A percentile compares a stretch with the other conserved stretches of the same genome.
These are phyloP conservation scores for Omphalotus olearius DNA, from an alignment of 1,284 basidiomycete species.

Conservation along the genomic window DNA sequence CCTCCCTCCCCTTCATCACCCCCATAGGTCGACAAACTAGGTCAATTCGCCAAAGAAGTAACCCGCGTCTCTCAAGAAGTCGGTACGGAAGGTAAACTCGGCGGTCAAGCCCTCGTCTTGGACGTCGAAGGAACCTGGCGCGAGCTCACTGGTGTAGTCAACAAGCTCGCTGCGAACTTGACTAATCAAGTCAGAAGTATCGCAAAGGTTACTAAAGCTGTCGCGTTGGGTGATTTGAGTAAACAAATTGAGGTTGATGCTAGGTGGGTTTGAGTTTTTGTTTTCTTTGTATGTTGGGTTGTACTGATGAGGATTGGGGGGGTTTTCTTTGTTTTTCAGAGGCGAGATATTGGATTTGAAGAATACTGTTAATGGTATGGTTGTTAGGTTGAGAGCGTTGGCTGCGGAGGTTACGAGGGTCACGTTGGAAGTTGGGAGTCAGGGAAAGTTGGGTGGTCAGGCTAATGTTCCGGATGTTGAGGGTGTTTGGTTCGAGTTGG, in stretches of 20 bases:
- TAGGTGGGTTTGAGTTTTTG: constrained; percentile 20
- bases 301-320: background rate
- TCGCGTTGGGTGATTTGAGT: constrained; percentile 91
- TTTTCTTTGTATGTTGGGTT: background rate
- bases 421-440: constrained; percentile 86
- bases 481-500: constrained; percentile 92
- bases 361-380: constrained; percentile 98
- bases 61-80: constrained; percentile 90
- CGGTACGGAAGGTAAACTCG: constrained; percentile 89
- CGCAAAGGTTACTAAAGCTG: constrained; percentile 95
- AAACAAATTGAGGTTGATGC: constrained; percentile 98
- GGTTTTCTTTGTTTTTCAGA: constrained; percentile 22
- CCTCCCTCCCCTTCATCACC: constrained; percentile 7
- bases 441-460: constrained; percentile 88
- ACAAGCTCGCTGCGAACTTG: constrained; percentile 90
- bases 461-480: constrained; percentile 92
- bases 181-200: constrained; percentile 91
- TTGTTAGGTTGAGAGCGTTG: constrained; percentile 65
- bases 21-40: constrained; percentile 72
- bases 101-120: constrained; percentile 88
- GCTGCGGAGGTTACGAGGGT: constrained; percentile 97
- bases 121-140: constrained; percentile 95
- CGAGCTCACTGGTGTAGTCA: constrained; percentile 86
- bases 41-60: constrained; percentile 80
- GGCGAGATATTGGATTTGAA: constrained; percentile 98